These are phyloP conservation scores for Crithidia mellificae DNA, from an alignment of 208 protist genomes.

Conservation along the genomic window DNA sequence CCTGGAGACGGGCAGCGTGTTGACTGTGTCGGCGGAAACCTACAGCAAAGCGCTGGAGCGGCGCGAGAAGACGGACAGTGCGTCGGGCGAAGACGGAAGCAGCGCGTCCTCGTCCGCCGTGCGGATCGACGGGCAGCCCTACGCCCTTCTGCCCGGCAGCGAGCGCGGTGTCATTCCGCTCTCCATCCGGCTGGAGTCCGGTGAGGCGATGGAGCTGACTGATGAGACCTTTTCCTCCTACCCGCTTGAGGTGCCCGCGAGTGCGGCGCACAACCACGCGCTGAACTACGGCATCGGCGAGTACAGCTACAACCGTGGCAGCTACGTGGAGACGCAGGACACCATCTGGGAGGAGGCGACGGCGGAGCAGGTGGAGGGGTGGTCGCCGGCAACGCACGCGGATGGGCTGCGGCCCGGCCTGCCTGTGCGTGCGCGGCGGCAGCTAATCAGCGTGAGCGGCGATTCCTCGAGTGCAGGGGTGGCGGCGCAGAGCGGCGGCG, in stretches of 20 bases:
- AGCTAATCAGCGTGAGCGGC: conserved; percentile 27
- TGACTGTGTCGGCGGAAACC: conserved; percentile 55
- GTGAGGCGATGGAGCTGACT: conserved; percentile 69
- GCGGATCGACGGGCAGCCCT: conserved; percentile 55
- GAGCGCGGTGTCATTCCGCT: conserved; percentile 60
- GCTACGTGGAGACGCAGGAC: conserved; percentile 91
- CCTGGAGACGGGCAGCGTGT: conserved; percentile 50
- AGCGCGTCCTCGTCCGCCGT: conserved; percentile 8
- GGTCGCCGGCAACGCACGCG: conserved; percentile 85
- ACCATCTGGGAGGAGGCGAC: conserved; percentile 82
- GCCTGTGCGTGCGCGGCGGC: conserved; percentile 74
- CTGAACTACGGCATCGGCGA: conserved; percentile 83
- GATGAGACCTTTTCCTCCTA: conserved; percentile 65
- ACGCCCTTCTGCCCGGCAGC: conserved; percentile 40
- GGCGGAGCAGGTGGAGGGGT: conserved; percentile 70
- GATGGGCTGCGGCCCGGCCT: conserved; percentile 73
- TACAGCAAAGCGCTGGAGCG: conserved; percentile 41
- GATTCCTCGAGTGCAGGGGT: too few relatives aligned
- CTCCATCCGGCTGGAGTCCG: conserved; percentile 68
- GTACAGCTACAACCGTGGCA: conserved; percentile 88
- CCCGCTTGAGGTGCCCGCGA: conserved; percentile 64
- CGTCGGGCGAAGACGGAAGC: neutral
- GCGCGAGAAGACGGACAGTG: neutral
- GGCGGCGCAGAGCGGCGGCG: too few relatives aligned
- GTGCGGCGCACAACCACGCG: conserved; percentile 56